These are phyloP conservation scores for Debaryomyces hansenii DNA, from an alignment of 805 yeast species.

Conservation along the genomic window DNA sequence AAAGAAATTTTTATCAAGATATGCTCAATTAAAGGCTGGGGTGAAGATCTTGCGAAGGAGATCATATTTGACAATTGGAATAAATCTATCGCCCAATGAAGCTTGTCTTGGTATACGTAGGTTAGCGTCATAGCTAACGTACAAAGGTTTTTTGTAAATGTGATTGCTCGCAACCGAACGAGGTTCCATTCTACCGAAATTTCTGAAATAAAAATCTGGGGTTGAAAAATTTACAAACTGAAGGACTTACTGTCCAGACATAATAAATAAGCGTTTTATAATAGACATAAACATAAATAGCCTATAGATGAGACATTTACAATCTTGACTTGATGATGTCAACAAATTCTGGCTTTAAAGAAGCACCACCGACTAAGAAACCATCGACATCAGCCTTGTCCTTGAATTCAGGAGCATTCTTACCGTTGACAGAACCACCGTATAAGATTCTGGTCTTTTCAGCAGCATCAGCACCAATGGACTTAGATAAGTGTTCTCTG, in stretches of 20 bases:
- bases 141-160: not conserved
- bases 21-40: constrained; percentile 10
- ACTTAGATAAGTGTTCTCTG: constrained; percentile 76
- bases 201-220: not conserved
- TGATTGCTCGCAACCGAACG: not conserved
- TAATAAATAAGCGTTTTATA: not conserved
- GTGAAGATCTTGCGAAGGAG: constrained; percentile 4
- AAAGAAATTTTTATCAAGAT: constrained; percentile 19
- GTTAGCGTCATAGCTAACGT: not conserved
- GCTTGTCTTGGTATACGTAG: no score
- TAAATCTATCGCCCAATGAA: constrained; percentile 1
- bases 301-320: constrained; percentile 30
- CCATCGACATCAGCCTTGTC: constrained; percentile 95
- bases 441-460: constrained; percentile 83
- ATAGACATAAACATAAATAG: not conserved
- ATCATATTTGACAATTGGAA: constrained; percentile 10
- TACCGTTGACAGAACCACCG: constrained; percentile 98
- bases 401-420: constrained; percentile 86
- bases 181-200: not conserved
- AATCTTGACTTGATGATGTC: constrained; percentile 92
- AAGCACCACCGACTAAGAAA: constrained; percentile 99
- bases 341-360: constrained; percentile 95
- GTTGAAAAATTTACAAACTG: not conserved
- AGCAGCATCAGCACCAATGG: constrained; percentile 79
- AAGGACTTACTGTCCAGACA: not conserved